Percentiles rank a stretch among this genome's conserved stretches.
Evolutionary conservation across 257 asterid species (phyloP).

Genomic region (Leptodermis oblonga): DNA sequence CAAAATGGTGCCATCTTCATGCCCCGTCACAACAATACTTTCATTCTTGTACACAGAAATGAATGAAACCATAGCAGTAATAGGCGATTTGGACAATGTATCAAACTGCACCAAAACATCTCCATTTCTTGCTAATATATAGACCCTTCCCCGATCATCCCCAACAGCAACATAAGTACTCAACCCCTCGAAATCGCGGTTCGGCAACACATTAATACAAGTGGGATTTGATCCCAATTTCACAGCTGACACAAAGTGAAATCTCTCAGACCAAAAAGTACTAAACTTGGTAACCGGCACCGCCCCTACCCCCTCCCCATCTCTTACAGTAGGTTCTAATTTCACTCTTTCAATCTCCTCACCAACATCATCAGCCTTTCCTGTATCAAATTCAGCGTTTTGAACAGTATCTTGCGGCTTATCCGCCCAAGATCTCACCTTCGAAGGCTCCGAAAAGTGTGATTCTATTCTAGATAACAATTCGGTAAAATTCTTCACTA

Average conservation of each 20-base stretch:
- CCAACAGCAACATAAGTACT: constrained; percentile 83
- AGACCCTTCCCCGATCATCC: constrained; percentile 62
- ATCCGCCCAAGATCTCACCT: constrained; percentile 22
- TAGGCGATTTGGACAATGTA: constrained; percentile 38
- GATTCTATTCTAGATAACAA: constrained; percentile 67
- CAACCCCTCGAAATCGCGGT: constrained; percentile 68
- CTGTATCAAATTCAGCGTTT: constrained; percentile 16
- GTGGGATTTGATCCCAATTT: constrained; percentile 63
- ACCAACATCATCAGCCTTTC: constrained; percentile 11
- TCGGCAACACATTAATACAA: constrained; percentile 64
- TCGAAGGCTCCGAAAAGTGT: constrained; percentile 32
- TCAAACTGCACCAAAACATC: constrained; percentile 62
- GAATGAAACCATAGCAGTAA: constrained; percentile 57
- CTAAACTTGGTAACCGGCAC: constrained; percentile 59
- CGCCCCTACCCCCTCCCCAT: constrained; percentile 25
- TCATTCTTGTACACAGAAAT: constrained; percentile 73
- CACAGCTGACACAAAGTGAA: constrained; percentile 88
- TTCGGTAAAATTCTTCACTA: constrained; percentile 55
- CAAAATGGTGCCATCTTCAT: constrained; percentile 58
- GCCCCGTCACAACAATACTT: constrained; percentile 73
- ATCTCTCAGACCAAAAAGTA: constrained; percentile 84
- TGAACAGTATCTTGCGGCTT: constrained; percentile 15
- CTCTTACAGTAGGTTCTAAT: constrained; percentile 14
- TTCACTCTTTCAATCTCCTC: constrained; percentile 19
- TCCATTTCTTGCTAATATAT: constrained; percentile 58